Conservation (phyloP, 352 stramenopile genomes). For the Pythium guiyangense region DNA sequence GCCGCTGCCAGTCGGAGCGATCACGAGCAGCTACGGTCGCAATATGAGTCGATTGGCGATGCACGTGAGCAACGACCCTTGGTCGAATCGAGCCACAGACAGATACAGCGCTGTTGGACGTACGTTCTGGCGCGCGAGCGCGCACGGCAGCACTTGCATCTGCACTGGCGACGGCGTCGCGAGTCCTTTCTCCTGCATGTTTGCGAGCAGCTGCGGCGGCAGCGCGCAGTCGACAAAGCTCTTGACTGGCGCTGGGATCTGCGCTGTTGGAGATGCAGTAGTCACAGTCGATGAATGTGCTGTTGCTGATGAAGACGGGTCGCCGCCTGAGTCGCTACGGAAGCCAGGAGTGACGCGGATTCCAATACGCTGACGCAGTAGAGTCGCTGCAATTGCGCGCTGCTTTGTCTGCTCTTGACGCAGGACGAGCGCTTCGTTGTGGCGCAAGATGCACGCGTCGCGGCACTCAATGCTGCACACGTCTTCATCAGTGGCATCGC, state of each 20-base stretch:
- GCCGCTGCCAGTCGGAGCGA: constrained; percentile 58
- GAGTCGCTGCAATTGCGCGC: constrained; percentile 3
- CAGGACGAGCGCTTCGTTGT: constrained; percentile 3
- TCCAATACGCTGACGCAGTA: constrained; percentile 25
- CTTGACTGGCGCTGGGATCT: constrained; percentile 16
- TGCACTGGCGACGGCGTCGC: constrained; percentile 60
- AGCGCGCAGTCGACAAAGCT: constrained; percentile 18
- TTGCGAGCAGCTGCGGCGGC: constrained; percentile 26
- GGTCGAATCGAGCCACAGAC: constrained; percentile 1
- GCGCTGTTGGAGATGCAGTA: background rate
- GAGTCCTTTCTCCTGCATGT: constrained; percentile 31
- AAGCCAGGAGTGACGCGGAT: constrained; percentile 22
- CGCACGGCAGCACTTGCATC: constrained; percentile 66
- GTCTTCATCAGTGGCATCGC: constrained; percentile 76
- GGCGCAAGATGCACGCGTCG: constrained; percentile 28
- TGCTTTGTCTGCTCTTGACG: constrained; percentile 1
- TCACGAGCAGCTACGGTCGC: constrained; percentile 37
- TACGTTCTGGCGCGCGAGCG: constrained; percentile 37
- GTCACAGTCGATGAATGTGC: background rate
- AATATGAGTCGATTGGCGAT: background rate
- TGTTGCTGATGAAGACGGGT: too few relatives aligned
- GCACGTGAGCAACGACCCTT: background rate
- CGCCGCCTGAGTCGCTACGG: background rate
- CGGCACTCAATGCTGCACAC: constrained; percentile 82
- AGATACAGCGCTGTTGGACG: constrained; percentile 3